Percentiles rank a stretch among this genome's conserved stretches.
These are phyloP conservation scores for Lodderomyces margitis DNA, from an alignment of 1,139 yeast genomes.

Conservation along the genomic window DNA sequence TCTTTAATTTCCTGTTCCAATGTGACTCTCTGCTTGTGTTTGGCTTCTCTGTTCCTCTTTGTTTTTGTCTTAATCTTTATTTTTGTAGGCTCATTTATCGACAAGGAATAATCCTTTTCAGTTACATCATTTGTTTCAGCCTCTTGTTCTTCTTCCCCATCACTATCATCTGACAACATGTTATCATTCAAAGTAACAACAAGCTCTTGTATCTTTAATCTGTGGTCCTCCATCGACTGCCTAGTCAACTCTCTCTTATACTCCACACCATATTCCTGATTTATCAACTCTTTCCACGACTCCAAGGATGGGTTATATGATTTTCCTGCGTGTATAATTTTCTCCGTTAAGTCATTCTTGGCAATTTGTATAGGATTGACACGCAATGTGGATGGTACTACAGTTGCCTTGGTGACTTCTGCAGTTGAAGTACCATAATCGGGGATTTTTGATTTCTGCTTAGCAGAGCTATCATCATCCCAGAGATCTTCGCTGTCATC, in stretches of 20 bases:
- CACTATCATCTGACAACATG: constrained; percentile 23
- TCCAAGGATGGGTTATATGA: constrained; percentile 90
- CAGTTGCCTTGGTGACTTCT: constrained; percentile 50
- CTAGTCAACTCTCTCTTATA: constrained; percentile 65
- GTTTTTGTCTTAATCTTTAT: constrained; percentile 73
- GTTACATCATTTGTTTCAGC: constrained; percentile 37
- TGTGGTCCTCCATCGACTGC: constrained; percentile 57
- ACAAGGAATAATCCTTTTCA: constrained; percentile 41
- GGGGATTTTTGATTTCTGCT: constrained; percentile 22
- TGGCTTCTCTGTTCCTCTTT: constrained; percentile 69
- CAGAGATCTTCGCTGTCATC: constrained; percentile 63
- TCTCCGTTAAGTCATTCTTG: constrained; percentile 29
- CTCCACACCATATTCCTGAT: constrained; percentile 65
- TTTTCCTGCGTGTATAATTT: constrained; percentile 68
- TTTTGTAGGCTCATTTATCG: constrained; percentile 69
- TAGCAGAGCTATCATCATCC: constrained; percentile 33
- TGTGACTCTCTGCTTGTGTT: constrained; percentile 58
- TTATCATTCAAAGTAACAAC: constrained; percentile 29
- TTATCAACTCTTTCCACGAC: constrained; percentile 75
- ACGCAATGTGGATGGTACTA: constrained; percentile 56
- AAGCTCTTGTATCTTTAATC: constrained; percentile 58
- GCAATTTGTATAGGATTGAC: constrained; percentile 52
- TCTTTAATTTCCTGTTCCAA: constrained; percentile 58
- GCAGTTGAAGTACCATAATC: constrained; percentile 44
- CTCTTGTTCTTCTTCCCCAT: constrained; percentile 55